Evolutionary conservation across 441 rosid species (phyloP).

Genomic region (Daphne laureola): DNA sequence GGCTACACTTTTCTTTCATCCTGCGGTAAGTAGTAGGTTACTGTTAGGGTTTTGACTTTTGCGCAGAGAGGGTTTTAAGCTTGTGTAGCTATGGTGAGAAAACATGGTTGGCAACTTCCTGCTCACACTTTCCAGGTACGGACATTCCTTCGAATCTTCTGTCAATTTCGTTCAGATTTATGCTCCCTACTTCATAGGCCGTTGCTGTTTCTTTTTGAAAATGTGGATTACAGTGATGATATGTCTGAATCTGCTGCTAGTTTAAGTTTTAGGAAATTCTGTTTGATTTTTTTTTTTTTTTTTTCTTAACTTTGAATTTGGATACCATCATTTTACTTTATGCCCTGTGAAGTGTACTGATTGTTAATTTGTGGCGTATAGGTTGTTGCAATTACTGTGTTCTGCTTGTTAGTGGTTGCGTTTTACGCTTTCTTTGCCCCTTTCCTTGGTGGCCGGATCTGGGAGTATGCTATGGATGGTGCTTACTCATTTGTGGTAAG

Average conservation of each 20-base stretch:
- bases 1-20: not conserved
- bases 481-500: constrained; percentile 66
- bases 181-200: no score
- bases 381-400: constrained; percentile 77
- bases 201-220: no score
- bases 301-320: not conserved
- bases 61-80: constrained; percentile 4
- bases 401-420: constrained; percentile 59
- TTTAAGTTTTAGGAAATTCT: no score
- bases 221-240: not conserved
- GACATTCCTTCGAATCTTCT: not conserved
- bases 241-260: not conserved
- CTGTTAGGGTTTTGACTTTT: constrained; percentile 26
- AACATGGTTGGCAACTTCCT: constrained; percentile 97
- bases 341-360: constrained; percentile 8
- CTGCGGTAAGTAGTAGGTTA: constrained; percentile 1
- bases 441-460: constrained; percentile 55
- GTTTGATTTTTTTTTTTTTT: no score
- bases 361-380: constrained; percentile 14
- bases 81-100: constrained; percentile 64
- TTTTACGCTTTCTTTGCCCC: constrained; percentile 76
- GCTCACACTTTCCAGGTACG: constrained; percentile 85
- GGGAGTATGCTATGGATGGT: constrained; percentile 45
- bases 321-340: not conserved
- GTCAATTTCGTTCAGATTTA: no score